A percentile compares a stretch with the other conserved stretches of the same genome.
Evolutionary conservation across 2,329 filamentous ascomycete genomes (phyloP).

Genomic region (Aspergillus uvarum): DNA sequence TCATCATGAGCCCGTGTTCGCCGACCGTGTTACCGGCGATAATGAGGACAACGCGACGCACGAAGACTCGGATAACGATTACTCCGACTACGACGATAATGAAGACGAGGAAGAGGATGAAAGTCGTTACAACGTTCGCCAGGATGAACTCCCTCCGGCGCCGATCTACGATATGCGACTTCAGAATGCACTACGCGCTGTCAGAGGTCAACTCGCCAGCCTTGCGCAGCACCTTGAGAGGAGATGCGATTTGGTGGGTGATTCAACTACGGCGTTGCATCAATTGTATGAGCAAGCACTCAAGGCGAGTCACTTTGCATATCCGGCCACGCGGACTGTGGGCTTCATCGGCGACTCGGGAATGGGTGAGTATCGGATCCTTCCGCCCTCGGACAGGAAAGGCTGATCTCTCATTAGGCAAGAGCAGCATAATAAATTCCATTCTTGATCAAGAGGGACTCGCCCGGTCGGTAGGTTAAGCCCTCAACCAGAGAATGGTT

Average conservation of each 20-base stretch:
- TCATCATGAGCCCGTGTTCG: neutral
- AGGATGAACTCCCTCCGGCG: slow-evolving; percentile 14
- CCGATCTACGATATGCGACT: slow-evolving; percentile 19
- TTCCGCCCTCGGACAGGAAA: no score
- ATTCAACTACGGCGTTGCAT: slow-evolving; percentile 6
- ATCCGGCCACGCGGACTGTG: slow-evolving; percentile 14
- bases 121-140: slow-evolving; percentile 11
- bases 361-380: slow-evolving; percentile 8
- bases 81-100: neutral
- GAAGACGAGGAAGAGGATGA: neutral
- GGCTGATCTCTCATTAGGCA: slow-evolving; percentile 1
- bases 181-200: slow-evolving; percentile 13
- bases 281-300: slow-evolving; percentile 8
- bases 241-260: neutral
- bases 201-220: slow-evolving; percentile 7
- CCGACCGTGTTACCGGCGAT: neutral
- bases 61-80: no score
- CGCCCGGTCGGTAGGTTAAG: slow-evolving; percentile 7
- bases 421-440: slow-evolving; percentile 14
- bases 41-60: neutral
- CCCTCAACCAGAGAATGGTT: no score
- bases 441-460: slow-evolving; percentile 10
- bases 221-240: slow-evolving; percentile 5
- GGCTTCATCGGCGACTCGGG: slow-evolving; percentile 21
- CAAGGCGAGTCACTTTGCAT: slow-evolving; percentile 12